A percentile compares a stretch with the other conserved stretches of the same genome.
phyloP scores from a whole-genome alignment of 495 filamentous ascomycete genomes.

The Aspergillus homomorphus region DNA sequence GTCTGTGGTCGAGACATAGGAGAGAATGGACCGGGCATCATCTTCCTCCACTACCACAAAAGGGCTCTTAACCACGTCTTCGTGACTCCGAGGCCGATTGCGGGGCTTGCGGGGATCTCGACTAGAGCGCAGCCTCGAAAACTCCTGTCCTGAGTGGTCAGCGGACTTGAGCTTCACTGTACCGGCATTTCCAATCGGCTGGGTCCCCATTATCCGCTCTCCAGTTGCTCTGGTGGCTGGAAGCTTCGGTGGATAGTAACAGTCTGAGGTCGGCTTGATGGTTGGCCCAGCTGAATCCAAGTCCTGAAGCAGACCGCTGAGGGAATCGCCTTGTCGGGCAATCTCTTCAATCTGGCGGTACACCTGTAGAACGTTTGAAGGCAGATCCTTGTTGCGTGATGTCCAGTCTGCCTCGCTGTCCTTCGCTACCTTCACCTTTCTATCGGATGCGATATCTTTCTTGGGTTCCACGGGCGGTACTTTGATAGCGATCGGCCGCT shows the following conservation, averaged over 20 bases:
- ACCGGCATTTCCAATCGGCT: neutral
- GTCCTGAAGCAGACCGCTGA: conserved; percentile 24
- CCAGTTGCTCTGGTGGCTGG: neutral
- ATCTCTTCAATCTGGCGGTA: conserved; percentile 29
- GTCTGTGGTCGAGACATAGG: conserved; percentile 19
- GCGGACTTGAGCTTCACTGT: neutral
- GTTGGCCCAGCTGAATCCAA: conserved; percentile 20
- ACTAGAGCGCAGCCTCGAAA: conserved; percentile 8
- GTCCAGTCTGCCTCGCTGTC: neutral
- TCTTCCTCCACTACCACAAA: conserved; percentile 4
- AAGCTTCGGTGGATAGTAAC: neutral
- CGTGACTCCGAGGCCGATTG: neutral
- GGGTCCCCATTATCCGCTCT: neutral
- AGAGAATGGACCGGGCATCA: conserved; percentile 13
- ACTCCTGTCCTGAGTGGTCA: neutral
- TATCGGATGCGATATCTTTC: neutral
- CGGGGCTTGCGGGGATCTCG: neutral
- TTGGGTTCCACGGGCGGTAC: neutral
- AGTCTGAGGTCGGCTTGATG: conserved; percentile 7
- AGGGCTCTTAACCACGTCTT: neutral
- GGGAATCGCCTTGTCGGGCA: conserved; percentile 19
- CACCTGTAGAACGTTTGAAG: conserved; percentile 18
- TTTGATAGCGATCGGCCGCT: neutral
- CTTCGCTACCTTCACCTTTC: neutral
- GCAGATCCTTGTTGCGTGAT: conserved; percentile 11